Evolutionary conservation across 768 basidiomycete genomes (phyloP), one percentile per base, ranked within the genome.

Genomic region (Amanita molliuscula): DNA sequence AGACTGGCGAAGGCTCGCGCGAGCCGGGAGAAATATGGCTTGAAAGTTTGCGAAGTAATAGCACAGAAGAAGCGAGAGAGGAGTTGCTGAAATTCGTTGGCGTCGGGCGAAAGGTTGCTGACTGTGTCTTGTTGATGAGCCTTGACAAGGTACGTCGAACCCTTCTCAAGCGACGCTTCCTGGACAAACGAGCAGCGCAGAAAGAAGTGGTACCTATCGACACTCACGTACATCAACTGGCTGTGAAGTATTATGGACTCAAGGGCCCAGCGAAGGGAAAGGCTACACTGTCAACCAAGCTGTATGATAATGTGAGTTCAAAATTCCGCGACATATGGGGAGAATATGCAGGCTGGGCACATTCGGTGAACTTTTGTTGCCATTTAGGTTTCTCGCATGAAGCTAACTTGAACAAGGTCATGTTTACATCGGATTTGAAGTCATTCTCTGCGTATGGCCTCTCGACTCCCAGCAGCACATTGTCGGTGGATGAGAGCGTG

Each of bases 61-160:
- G 60, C 20, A 84, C 84, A 0, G 62, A 65, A 0, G 73, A 76
- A 21, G 90, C 91, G 20, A 72, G 93, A 56, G 73, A 77, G 37
- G 82, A 86, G 55, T 71, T 99, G 20, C 67, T 95, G 31, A 82
- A 78, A 59, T 81, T 97, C 50, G 75, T 87, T 38, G 96, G 96
- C 0, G 95, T 99, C 1, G 96, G 96, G 4, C 75, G 90, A 31
- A 99, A 99, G 62, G 96, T 99, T 0, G 95, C 95, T 2, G 96
- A 99, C 61, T 99, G 96, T 59, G 69, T 96, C 25, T 66, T 96
- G 45, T 69, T 97, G 13, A 95, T 97, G 92, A 89, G 88, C 59
- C 62, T 94, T 51, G 86, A 95, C 67, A 89, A 93, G 76, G 90
- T 89, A 53, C 6, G 55, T 43, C 18, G 10, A 10, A 5, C 5